Conservation (phyloP, 345 rosid species). For the Bruguiera sexangula region DNA sequence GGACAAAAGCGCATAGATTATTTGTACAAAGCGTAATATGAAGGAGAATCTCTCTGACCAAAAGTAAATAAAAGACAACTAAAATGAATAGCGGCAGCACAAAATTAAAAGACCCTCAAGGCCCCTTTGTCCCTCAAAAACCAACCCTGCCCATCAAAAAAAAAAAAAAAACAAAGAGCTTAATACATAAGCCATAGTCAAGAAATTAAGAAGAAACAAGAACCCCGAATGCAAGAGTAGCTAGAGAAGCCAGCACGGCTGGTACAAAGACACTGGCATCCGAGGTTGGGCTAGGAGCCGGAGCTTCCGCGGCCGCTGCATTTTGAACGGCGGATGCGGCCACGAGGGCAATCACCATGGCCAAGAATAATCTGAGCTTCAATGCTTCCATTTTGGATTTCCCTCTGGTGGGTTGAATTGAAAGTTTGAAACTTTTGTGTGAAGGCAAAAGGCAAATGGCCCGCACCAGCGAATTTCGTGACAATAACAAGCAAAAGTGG, state of each 20-base stretch:
- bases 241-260: slow-evolving; percentile 23
- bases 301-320: slow-evolving; percentile 26
- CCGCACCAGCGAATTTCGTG: no score
- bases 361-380: slow-evolving; percentile 27
- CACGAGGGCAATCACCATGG: slow-evolving; percentile 15
- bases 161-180: background rate
- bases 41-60: no score
- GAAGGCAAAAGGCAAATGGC: no score
- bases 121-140: no score
- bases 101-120: no score
- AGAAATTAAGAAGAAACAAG: slow-evolving; percentile 2
- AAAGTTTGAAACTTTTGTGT: background rate
- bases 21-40: no score
- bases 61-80: no score
- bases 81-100: no score
- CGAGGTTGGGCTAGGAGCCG: slow-evolving; percentile 30
- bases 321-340: slow-evolving; percentile 17
- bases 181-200: background rate
- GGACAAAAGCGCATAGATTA: no score
- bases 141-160: no score
- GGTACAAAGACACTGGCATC: slow-evolving; percentile 21
- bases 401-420: background rate
- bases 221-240: slow-evolving; percentile 24
- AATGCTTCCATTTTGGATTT: slow-evolving; percentile 21
- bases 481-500: no score